Evolutionary conservation across 768 basidiomycete genomes (phyloP).

Genomic region (Termitomyces sp.): DNA sequence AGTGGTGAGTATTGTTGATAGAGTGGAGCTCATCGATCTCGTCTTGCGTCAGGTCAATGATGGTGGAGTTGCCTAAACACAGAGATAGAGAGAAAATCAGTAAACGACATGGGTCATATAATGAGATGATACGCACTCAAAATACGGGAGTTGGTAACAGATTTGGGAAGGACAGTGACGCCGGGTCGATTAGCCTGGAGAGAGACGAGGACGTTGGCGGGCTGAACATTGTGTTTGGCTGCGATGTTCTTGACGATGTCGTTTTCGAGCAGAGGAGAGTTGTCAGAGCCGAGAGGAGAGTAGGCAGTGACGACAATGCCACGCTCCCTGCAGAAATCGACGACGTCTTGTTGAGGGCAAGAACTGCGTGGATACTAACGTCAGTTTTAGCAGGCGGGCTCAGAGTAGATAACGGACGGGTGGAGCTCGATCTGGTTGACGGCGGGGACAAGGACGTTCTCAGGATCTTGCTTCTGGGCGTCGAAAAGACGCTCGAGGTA

Average conservation of each 20-base stretch:
- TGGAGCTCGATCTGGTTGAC: slow-evolving; percentile 80
- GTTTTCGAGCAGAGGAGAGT: slow-evolving; percentile 61
- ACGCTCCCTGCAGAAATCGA: slow-evolving; percentile 52
- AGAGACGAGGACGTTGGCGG: slow-evolving; percentile 66
- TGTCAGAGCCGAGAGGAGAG: slow-evolving; percentile 71
- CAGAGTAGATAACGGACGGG: slow-evolving; percentile 36
- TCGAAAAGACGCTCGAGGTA: slow-evolving; percentile 57
- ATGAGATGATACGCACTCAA: slow-evolving; percentile 26
- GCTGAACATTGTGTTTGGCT: slow-evolving; percentile 47
- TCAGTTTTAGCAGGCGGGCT: background rate
- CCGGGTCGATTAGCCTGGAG: slow-evolving; percentile 65
- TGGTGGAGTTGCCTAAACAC: slow-evolving; percentile 44
- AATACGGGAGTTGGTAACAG: slow-evolving; percentile 66
- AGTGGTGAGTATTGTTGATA: slow-evolving; percentile 56
- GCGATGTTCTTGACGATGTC: slow-evolving; percentile 57
- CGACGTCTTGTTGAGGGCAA: slow-evolving; percentile 61
- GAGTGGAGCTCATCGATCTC: slow-evolving; percentile 52
- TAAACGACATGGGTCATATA: background rate
- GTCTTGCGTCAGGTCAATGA: slow-evolving; percentile 56
- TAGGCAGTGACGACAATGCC: slow-evolving; percentile 74
- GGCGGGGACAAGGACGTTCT: slow-evolving; percentile 58
- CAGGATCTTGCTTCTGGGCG: slow-evolving; percentile 14
- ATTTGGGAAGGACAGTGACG: slow-evolving; percentile 69
- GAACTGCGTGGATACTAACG: slow-evolving; percentile 26
- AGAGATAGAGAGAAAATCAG: background rate